Base-by-base conservation (phyloP, 345 rosid genomes). In the Noccaea bulbosa region DNA sequence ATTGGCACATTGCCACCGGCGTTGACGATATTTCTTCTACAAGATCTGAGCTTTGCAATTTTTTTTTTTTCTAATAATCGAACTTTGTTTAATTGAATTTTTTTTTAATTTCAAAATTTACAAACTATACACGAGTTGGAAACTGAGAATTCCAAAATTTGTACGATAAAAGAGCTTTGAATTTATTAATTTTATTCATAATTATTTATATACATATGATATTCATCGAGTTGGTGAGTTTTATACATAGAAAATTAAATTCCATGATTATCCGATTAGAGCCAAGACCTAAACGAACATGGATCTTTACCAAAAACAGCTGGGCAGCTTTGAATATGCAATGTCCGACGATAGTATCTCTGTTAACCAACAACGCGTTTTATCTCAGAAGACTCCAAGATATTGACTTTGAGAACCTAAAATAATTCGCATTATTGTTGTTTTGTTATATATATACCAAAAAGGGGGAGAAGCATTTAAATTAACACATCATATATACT, bases 291-390 rank as follows among this genome's bases (percentile, higher is more conserved):
- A 56, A 33, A 56, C 8, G 54, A 34, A 58, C 38, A 49, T 73
- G 59, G 61, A 57, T 65, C 30, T 50, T 14, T 73, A 59, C 67
- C 38, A 41, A 62, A 73, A 73, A 73, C 73, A 74, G 73, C 69
- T 67, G 14, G 69, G 41, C 52, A 68, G 64, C 73, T 68, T 67
- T 61, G 64, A 53, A 75, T n/a, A 74, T 60, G 49, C 69, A 34
- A 27, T 61, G 55, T 52, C 71, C 49, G 44, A 61, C 53, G 67
- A 71, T 51, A 10, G 43, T 65, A 66, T 65, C 22, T 32, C 27
- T 30, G 56, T 66, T 66, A 49, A 43, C 54, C 11, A 75, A 45
- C 63, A 75, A 75, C 78, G 78, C 78, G 78, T 75, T 75, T 62
- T 38, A 10, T 68, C 52, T 52, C 64, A 74, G 0, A 61, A 68